A percentile compares a stretch with the other conserved stretches of the same genome.
phyloP scores from a whole-genome alignment of 2,329 filamentous ascomycete genomes.

The Alternaria arborescens region DNA sequence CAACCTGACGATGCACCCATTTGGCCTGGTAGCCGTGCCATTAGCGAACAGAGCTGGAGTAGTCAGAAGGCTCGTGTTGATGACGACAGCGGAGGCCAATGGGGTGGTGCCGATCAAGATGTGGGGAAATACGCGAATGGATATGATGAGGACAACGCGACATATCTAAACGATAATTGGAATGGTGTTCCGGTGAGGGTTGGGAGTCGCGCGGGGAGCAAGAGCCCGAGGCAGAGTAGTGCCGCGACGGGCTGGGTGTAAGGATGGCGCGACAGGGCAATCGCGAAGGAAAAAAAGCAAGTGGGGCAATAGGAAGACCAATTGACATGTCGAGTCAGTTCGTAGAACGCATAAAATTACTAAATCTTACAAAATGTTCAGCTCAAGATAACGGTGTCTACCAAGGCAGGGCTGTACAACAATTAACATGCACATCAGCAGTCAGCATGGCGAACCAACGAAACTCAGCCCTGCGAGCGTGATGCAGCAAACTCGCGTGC shows the following conservation, averaged over 20 bases:
- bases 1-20: background rate
- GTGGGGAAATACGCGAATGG: slow-evolving; percentile 23
- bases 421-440: background rate
- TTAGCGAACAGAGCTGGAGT: slow-evolving; percentile 6
- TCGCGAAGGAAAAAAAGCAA: background rate
- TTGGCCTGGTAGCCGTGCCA: background rate
- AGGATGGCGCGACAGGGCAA: background rate
- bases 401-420: background rate
- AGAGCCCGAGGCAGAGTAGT: slow-evolving; percentile 5
- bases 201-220: slow-evolving; percentile 12
- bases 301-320: background rate
- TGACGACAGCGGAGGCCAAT: slow-evolving; percentile 12
- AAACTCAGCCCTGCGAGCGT: slow-evolving; percentile 9
- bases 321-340: background rate
- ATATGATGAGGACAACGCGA: slow-evolving; percentile 33
- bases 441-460: slow-evolving; percentile 12
- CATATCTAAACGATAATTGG: slow-evolving; percentile 33
- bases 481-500: slow-evolving; percentile 30
- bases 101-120: slow-evolving; percentile 1
- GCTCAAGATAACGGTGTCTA: background rate
- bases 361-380: background rate
- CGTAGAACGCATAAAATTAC: background rate
- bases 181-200: slow-evolving; percentile 28
- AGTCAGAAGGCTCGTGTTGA: slow-evolving; percentile 1
- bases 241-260: slow-evolving; percentile 12